A percentile compares a stretch with the other conserved stretches of the same genome.
These are phyloP conservation scores for Gonapodya sp. DNA, from an alignment of 192 early-diverging fungal species.

Conservation along the genomic window DNA sequence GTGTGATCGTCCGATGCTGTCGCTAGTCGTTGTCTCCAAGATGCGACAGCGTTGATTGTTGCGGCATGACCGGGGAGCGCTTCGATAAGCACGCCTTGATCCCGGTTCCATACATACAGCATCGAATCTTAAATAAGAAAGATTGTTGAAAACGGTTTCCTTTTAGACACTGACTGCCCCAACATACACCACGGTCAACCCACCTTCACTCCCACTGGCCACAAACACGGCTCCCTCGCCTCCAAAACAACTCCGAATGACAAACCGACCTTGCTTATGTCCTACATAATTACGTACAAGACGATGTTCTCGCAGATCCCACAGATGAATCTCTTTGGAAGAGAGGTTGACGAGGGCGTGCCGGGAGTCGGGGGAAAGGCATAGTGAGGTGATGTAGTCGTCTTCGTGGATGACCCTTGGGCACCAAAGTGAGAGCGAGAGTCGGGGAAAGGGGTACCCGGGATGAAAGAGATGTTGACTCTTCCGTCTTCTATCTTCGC, in stretches of 20 bases:
- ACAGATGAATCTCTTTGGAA: constrained; percentile 74
- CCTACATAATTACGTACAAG: constrained; percentile 72
- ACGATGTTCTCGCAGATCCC: constrained; percentile 61
- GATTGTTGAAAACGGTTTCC: not conserved
- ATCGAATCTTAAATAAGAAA: constrained; percentile 37
- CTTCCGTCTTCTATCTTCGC: too few relatives aligned
- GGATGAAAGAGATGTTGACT: too few relatives aligned
- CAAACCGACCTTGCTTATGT: constrained; percentile 73
- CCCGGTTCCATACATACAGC: constrained; percentile 73
- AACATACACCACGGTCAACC: constrained; percentile 12
- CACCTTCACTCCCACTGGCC: constrained; percentile 86
- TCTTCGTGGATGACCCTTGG: constrained; percentile 32
- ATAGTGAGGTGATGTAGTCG: constrained; percentile 56
- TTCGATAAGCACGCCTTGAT: constrained; percentile 58
- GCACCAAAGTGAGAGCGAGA: not conserved
- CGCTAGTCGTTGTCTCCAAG: constrained; percentile 59
- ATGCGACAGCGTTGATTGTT: constrained; percentile 63
- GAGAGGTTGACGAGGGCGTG: constrained; percentile 53
- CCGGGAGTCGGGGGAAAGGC: constrained; percentile 47
- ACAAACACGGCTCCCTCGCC: constrained; percentile 75
- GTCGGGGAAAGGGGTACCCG: not conserved
- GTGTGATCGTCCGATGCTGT: constrained; percentile 74
- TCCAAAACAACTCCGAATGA: constrained; percentile 88
- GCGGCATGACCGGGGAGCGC: constrained; percentile 54
- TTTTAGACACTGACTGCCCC: not conserved